Percentiles rank a stretch among this genome's conserved stretches.
These are phyloP conservation scores for Aegilops sharonensis DNA, from an alignment of 176 grass and related monocot species.

Conservation along the genomic window DNA sequence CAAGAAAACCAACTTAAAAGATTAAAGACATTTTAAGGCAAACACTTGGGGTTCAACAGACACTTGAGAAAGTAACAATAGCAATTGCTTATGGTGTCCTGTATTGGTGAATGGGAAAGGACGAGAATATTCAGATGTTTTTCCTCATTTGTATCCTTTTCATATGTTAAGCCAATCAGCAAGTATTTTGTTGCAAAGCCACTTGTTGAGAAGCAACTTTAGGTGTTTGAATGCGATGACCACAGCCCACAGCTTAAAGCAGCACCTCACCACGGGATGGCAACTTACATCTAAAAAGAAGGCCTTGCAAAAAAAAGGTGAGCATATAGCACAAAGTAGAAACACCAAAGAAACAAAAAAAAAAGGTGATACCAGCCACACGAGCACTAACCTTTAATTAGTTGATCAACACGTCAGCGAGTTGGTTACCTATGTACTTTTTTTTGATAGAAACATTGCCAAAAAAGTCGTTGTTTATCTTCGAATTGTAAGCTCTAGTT, in stretches of 20 bases:
- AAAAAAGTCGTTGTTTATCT: not conserved
- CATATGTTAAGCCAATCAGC: constrained; percentile 1
- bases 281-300: constrained; percentile 13
- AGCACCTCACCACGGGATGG: not conserved
- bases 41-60: too few species aligned
- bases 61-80: not conserved
- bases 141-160: not conserved
- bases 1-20: too few species aligned
- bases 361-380: not conserved
- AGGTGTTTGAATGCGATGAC: constrained; percentile 24
- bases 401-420: not conserved
- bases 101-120: not conserved
- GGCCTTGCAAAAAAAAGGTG: not conserved
- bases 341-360: not conserved
- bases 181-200: constrained; percentile 32
- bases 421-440: not conserved
- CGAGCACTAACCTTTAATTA: constrained; percentile 9
- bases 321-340: not conserved
- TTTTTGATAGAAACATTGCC: not conserved
- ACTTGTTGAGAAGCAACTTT: constrained; percentile 1
- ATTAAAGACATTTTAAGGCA: too few species aligned
- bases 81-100: not conserved
- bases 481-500: not conserved
- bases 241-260: constrained; percentile 17
- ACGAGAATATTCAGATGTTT: not conserved